These are phyloP conservation scores for Alternaria metachromatica DNA, from an alignment of 2,329 filamentous ascomycete genomes.

Conservation along the genomic window DNA sequence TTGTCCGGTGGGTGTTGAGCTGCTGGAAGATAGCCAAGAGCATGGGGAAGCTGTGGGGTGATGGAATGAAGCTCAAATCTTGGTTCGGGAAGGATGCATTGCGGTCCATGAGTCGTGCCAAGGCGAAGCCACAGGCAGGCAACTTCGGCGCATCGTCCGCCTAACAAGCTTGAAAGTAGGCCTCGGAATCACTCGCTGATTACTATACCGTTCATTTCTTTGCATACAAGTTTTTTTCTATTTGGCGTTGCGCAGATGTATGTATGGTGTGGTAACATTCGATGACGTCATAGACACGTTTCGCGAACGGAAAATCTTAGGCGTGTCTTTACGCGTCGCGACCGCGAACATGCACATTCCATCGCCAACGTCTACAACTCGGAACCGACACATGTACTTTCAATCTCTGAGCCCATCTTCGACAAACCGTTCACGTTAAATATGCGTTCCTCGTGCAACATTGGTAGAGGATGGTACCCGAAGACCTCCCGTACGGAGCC, in stretches of 20 bases:
- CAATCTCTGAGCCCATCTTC: neutral
- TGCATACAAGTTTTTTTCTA: neutral
- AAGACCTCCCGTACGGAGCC: neutral
- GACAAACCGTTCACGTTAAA: neutral
- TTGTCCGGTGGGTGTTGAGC: constrained; percentile 3
- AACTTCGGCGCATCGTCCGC: neutral
- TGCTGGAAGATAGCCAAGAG: neutral
- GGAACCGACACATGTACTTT: neutral
- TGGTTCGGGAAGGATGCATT: neutral
- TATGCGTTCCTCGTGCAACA: neutral
- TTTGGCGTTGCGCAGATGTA: neutral
- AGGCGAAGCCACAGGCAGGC: neutral
- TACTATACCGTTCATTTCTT: neutral
- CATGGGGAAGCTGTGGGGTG: neutral
- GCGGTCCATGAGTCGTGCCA: neutral
- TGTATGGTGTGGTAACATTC: neutral
- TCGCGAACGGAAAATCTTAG: neutral
- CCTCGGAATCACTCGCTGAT: neutral
- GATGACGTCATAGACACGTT: neutral
- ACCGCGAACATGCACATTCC: neutral
- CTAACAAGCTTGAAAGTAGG: neutral
- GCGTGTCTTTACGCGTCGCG: neutral
- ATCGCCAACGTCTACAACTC: neutral
- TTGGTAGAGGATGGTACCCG: neutral
- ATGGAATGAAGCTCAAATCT: neutral